Evolutionary conservation across 1,284 basidiomycete species (phyloP).

Genomic region (Malassezia globosa): DNA sequence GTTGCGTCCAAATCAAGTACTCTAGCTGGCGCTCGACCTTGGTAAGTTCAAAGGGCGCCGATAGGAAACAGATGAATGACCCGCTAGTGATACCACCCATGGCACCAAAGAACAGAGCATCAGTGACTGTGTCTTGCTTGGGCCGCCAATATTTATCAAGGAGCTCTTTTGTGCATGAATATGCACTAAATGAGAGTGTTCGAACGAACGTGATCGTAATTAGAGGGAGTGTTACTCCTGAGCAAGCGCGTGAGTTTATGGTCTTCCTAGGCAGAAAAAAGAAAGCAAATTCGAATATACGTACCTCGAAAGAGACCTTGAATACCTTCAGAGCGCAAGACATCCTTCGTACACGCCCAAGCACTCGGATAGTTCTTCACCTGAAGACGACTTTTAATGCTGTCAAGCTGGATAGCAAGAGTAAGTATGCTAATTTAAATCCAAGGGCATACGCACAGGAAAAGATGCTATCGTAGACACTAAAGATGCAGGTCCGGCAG

Average conservation of each 20-base stretch:
- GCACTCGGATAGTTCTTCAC: conserved; percentile 43
- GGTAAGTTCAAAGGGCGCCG: conserved; percentile 73
- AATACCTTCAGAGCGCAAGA: conserved; percentile 76
- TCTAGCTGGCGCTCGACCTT: conserved; percentile 78
- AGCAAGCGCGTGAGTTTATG: neutral
- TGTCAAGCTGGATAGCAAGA: conserved; percentile 27
- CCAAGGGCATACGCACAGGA: conserved; percentile 22
- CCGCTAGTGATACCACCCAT: conserved; percentile 66
- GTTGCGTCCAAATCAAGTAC: conserved; percentile 74
- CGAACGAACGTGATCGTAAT: conserved; percentile 94
- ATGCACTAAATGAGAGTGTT: conserved; percentile 83
- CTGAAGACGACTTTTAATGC: conserved; percentile 40
- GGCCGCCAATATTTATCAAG: conserved; percentile 51
- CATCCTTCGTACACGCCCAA: conserved; percentile 38
- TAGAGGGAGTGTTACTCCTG: conserved; percentile 65
- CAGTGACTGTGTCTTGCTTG: neutral
- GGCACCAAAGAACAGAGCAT: conserved; percentile 30
- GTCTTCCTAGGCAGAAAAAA: no score
- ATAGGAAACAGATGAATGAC: conserved; percentile 55
- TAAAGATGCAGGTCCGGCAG: conserved; percentile 42
- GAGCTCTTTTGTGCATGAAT: conserved; percentile 72
- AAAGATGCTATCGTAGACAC: conserved; percentile 43
- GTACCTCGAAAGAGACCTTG: conserved; percentile 79
- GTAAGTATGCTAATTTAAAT: neutral
- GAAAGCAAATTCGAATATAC: no score